Base-by-base conservation (phyloP, 1,284 basidiomycete species). In the Tilletia setariae region DNA sequence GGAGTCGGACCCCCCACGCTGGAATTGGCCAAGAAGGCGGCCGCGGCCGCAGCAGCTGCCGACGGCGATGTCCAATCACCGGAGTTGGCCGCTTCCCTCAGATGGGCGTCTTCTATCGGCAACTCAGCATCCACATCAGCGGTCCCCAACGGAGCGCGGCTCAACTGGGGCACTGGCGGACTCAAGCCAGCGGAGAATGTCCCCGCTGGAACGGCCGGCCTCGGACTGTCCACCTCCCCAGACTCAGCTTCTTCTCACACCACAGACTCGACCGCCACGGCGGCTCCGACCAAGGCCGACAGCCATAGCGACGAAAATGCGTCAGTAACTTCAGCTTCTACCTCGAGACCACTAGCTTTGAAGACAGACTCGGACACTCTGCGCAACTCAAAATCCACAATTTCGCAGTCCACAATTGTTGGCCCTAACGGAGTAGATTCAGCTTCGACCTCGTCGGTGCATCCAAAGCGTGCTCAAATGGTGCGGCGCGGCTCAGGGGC, bases 141-240 rank as follows among this genome's bases (percentile, higher is more conserved):
- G 28, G 6, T 32, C 15, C 28, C 19, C 23, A 30, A 40, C 2
- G 30, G 56, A 19, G 56, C 28, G 4, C 25, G 56, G 32, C 30
- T 61, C 23, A 61, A 61, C 30, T 61, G 56, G 56, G 56, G 56
- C 2, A 40, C 56, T 8, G 56, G 56, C 19, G 56, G 56, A 4
- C 56, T 30, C 1, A 32, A 40, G 16, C 56, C 56, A 32, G 56
- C 56, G 2, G 56, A 61, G 56, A 30, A 30, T 16, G 56, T 61
- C 25, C 56, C 56, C 3, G 56, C 56, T 11, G 56, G 56, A 2
- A 61, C 56, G 56, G 56, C 56, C 9, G 56, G 56, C 6, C 30
- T 61, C 53, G 28, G n/a, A 8, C 40, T 43, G 28, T 63, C 61
- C 28, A 63, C 61, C 3, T 43, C 61, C 8, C 61, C 40, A 2